Conservation (phyloP, 2,329 filamentous ascomycete genomes). For the Talaromyces atroroseus region DNA sequence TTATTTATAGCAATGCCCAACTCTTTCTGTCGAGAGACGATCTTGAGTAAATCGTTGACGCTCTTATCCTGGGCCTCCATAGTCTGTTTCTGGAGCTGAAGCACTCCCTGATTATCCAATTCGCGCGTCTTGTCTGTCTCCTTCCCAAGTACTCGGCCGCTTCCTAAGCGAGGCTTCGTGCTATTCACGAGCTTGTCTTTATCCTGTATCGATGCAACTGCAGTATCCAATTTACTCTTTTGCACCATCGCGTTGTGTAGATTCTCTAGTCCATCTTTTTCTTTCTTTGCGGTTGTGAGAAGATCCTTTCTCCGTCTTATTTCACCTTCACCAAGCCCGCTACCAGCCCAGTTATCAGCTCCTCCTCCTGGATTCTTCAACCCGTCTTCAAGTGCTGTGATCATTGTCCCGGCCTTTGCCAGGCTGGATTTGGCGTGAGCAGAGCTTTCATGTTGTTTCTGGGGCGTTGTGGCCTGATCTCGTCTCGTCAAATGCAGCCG, state of each 20-base stretch:
- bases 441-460: constrained; percentile 58
- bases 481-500: constrained; percentile 54
- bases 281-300: constrained; percentile 52
- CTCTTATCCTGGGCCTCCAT: constrained; percentile 59
- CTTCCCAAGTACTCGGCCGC: constrained; percentile 46
- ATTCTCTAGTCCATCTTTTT: constrained; percentile 57
- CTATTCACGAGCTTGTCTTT: constrained; percentile 38
- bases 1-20: constrained; percentile 59
- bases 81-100: constrained; percentile 58
- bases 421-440: constrained; percentile 57
- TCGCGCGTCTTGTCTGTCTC: constrained; percentile 60
- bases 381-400: constrained; percentile 53
- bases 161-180: constrained; percentile 32
- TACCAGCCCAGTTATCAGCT: constrained; percentile 25
- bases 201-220: constrained; percentile 43
- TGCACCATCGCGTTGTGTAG: constrained; percentile 55
- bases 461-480: constrained; percentile 54
- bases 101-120: constrained; percentile 58
- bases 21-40: constrained; percentile 56
- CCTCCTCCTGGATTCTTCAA: constrained; percentile 36
- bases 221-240: constrained; percentile 41
- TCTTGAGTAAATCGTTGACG: constrained; percentile 53
- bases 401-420: constrained; percentile 51
- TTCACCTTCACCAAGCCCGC: constrained; percentile 55
- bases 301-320: constrained; percentile 55